Evolutionary conservation across 2,329 filamentous ascomycete species (phyloP), one percentile per base, ranked within the genome.

Genomic region (Aureobasidium zeae): DNA sequence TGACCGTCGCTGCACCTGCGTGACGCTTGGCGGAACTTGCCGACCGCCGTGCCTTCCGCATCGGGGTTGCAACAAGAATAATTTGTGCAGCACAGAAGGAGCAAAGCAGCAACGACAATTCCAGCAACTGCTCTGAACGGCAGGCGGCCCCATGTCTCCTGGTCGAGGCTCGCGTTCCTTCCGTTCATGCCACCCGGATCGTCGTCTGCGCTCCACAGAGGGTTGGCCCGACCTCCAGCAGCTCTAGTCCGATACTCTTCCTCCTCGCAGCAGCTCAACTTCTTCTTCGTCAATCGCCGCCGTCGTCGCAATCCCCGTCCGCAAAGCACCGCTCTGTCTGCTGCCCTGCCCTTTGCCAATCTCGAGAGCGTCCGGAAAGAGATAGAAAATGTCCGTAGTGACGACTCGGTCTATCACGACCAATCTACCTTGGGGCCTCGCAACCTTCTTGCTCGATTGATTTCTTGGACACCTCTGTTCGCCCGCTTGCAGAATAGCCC

Each of bases 181-280:
- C n/a, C 22, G 31, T 47, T 62, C 52, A 70, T 70, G 66, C 63
- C 62, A 59, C 57, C 58, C 55, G 36, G 36, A 24, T 24, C 26
- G 36, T n/a, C 36, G 36, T n/a, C 36, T 39, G 60, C 61, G 49
- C 56, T 69, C 56, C 58, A 65, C 52, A 60, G 60, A 59, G 66
- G 68, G 57, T 62, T 69, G 57, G 64, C 60, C 53, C 61, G 61
- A 59, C 63, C 65, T 51, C 62, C 64, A 52, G n/a, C n/a, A n/a
- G 63, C 64, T 48, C 54, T 66, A 50, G 15, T 22, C 22, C 13
- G 4, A 5, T 16, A 19, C 12, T 17, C 12, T 17, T 21, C 17
- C n/a, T 7, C 5, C 22, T 4, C 17, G 5, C 21, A 9, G 28
- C 36, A 13, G 15, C 25, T 3, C 26, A 15, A 4, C 20, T 25